Conservation (phyloP, 495 filamentous ascomycete species). For the Rhypophila decipiens region DNA sequence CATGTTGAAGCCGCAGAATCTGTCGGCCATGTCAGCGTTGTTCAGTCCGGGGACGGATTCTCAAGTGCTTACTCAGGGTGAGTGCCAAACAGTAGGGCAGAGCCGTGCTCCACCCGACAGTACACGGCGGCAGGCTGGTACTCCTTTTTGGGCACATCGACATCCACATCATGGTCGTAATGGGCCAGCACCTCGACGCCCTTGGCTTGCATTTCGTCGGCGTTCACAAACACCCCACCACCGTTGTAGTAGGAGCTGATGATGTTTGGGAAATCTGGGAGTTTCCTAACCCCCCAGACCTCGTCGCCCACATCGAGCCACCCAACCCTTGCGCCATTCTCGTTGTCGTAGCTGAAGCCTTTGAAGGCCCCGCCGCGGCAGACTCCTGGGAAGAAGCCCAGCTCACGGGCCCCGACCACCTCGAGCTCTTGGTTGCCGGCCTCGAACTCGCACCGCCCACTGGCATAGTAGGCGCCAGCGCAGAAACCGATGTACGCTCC, state of each 20-base stretch:
- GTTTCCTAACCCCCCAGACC: too few species aligned
- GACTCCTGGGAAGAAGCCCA: conserved; percentile 79
- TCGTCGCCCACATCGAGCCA: conserved; percentile 61
- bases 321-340: conserved; percentile 73
- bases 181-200: conserved; percentile 78
- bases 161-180: conserved; percentile 69
- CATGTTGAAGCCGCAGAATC: conserved; percentile 79
- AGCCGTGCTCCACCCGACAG: conserved; percentile 79
- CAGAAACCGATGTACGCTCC: conserved; percentile 87
- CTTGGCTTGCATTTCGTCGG: conserved; percentile 49
- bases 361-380: conserved; percentile 84
- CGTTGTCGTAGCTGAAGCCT: conserved; percentile 88
- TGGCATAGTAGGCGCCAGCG: conserved; percentile 91
- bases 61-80: conserved; percentile 97
- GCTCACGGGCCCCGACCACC: conserved; percentile 78
- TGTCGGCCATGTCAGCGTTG: conserved; percentile 33
- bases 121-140: conserved; percentile 80
- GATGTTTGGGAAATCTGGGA: conserved; percentile 50
- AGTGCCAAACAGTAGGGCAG: conserved; percentile 73
- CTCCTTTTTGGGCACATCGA: too few species aligned
- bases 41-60: too few species aligned
- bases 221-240: conserved; percentile 89
- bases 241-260: conserved; percentile 91
- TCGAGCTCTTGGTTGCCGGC: conserved; percentile 74
- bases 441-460: conserved; percentile 79